phyloP scores from a whole-genome alignment of 768 basidiomycete genomes.

The Tylopilus sp. region DNA sequence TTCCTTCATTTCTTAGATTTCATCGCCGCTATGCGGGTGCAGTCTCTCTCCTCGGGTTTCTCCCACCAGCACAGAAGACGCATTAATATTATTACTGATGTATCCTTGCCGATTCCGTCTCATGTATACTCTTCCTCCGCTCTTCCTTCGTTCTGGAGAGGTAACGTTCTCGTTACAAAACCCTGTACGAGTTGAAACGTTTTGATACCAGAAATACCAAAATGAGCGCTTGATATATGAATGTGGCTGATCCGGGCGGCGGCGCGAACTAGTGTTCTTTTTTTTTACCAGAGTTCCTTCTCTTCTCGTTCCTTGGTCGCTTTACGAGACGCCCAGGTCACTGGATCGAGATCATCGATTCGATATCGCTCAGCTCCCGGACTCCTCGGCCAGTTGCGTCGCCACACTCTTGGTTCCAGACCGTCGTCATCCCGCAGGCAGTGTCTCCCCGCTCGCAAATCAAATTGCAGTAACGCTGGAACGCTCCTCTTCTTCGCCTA shows the following conservation, averaged over 20 bases:
- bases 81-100: constrained; percentile 21
- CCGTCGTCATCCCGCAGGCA: too few species aligned
- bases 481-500: too few species aligned
- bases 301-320: background rate
- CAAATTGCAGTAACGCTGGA: too few species aligned
- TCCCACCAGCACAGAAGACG: constrained; percentile 18
- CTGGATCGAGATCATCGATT: constrained; percentile 9
- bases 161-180: constrained; percentile 17
- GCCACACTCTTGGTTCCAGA: too few species aligned
- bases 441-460: too few species aligned
- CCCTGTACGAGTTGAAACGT: constrained; percentile 21
- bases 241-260: constrained; percentile 8
- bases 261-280: background rate
- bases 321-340: constrained; percentile 8
- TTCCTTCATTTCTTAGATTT: constrained; percentile 14
- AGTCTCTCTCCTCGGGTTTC: constrained; percentile 22
- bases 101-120: constrained; percentile 14
- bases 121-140: background rate
- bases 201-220: constrained; percentile 16
- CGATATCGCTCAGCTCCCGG: too few species aligned
- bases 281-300: background rate
- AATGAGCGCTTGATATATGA: constrained; percentile 8
- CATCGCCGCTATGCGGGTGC: constrained; percentile 21
- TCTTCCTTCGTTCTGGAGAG: constrained; percentile 6
- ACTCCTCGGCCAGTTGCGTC: too few species aligned